Evolutionary conservation across 1,284 basidiomycete species (phyloP).

Genomic region (Wallemia hederae): DNA sequence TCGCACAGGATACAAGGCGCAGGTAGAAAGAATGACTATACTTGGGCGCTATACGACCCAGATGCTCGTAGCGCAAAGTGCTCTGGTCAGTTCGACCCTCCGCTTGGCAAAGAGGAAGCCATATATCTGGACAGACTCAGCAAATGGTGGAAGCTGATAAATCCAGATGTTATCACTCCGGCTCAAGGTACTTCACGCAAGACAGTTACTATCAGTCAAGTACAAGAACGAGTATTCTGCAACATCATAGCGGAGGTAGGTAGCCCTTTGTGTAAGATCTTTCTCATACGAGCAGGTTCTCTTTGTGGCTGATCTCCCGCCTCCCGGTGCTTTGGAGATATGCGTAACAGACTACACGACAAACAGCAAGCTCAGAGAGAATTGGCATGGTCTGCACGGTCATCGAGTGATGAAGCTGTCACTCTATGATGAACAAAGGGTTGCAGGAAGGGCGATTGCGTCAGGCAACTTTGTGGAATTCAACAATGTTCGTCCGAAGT

Average conservation of each 20-base stretch:
- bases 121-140: neutral
- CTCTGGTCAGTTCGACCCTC: neutral
- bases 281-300: neutral
- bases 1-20: neutral
- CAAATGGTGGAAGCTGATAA: neutral
- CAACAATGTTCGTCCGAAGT: neutral
- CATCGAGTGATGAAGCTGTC: neutral
- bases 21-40: neutral
- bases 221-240: neutral
- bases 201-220: neutral
- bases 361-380: neutral
- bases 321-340: neutral
- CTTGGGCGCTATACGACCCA: neutral
- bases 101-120: neutral
- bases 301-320: neutral
- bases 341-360: neutral
- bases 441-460: neutral
- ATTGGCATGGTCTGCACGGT: neutral
- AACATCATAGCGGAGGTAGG: neutral
- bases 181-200: neutral
- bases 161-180: neutral
- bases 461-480: neutral
- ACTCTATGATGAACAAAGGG: neutral
- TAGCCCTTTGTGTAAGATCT: neutral
- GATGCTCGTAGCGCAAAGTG: neutral